A percentile compares a stretch with the other conserved stretches of the same genome.
Conservation (phyloP, 73 alveolate genomes). For the Breviolum minutum region DNA sequence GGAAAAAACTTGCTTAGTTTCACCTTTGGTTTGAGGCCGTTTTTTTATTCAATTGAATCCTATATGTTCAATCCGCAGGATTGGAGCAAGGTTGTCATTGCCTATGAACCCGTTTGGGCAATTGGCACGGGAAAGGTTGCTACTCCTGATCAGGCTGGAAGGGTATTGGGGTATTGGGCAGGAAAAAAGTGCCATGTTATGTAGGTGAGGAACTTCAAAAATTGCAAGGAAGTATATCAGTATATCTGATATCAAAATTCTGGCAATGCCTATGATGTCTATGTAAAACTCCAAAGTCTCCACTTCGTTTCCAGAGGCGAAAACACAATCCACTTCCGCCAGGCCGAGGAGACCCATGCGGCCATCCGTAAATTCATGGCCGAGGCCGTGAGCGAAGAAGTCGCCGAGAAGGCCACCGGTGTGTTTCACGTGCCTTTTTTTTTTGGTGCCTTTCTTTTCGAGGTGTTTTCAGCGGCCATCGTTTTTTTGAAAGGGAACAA, state of each 20-base stretch:
- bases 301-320: too few relatives aligned
- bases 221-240: too few relatives aligned
- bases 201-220: too few relatives aligned
- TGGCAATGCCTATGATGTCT: too few relatives aligned
- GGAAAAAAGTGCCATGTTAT: too few relatives aligned
- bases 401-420: constrained; percentile 87
- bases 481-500: too few relatives aligned
- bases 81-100: constrained; percentile 99
- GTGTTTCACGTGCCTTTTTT: too few relatives aligned
- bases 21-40: neutral
- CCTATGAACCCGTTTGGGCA: constrained; percentile 99
- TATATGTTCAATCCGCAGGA: constrained; percentile 89
- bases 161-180: neutral
- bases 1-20: neutral
- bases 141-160: constrained; percentile 98
- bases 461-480: too few relatives aligned
- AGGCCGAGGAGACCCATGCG: constrained; percentile 98
- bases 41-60: neutral
- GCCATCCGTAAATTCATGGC: constrained; percentile 97
- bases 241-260: too few relatives aligned
- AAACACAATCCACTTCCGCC: too few relatives aligned
- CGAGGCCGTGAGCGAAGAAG: constrained; percentile 97
- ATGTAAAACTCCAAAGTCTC: too few relatives aligned
- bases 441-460: too few relatives aligned
- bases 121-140: constrained; percentile 99